A percentile compares a stretch with the other conserved stretches of the same genome.
Conservation (phyloP, 2,329 filamentous ascomycete species). For the Fusarium musae region DNA sequence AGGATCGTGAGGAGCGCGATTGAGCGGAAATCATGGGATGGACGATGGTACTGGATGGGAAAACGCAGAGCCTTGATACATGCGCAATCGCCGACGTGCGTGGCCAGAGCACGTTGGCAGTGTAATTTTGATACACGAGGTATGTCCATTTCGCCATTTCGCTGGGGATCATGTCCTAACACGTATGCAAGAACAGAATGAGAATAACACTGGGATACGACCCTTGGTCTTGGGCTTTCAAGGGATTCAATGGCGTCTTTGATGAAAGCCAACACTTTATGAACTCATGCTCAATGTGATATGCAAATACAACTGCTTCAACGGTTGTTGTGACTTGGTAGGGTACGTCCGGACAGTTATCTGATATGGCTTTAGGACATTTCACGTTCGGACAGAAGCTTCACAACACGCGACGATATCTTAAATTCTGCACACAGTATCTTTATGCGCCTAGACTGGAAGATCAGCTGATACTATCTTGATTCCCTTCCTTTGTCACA, state of each 20-base stretch:
- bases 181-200: conserved; percentile 8
- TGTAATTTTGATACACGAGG: conserved; percentile 42
- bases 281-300: neutral
- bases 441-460: neutral
- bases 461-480: neutral
- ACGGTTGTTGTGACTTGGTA: neutral
- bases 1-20: conserved; percentile 51
- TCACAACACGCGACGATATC: neutral
- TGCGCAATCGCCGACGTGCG: conserved; percentile 42
- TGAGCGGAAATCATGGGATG: conserved; percentile 22
- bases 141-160: conserved; percentile 20
- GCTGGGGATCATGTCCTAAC: neutral
- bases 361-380: neutral
- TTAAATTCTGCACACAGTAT: neutral
- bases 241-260: neutral
- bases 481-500: neutral
- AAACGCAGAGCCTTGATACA: neutral
- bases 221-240: neutral
- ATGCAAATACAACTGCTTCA: neutral
- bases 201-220: conserved; percentile 3
- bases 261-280: neutral
- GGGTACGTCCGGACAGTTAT: neutral
- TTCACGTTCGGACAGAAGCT: neutral
- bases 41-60: neutral
- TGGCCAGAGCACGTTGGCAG: conserved; percentile 44